Evolutionary conservation across 805 yeast genomes (phyloP).

Genomic region (Komagataella phaffii): DNA sequence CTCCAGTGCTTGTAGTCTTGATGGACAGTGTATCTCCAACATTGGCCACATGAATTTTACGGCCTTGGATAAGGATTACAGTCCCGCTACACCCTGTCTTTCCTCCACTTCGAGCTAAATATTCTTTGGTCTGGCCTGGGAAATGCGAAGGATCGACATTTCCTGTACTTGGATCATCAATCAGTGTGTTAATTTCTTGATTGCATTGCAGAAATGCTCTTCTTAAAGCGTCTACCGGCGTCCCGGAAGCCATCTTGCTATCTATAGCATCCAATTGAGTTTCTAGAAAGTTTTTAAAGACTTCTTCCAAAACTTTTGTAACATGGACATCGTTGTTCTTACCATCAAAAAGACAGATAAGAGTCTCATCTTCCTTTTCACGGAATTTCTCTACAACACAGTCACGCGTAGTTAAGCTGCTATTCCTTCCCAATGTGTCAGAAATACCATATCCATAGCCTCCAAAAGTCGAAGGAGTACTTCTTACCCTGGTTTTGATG

Average conservation of each 20-base stretch:
- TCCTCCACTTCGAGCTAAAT: conserved; percentile 51
- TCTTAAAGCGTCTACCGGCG: conserved; percentile 64
- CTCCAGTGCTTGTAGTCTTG: conserved; percentile 71
- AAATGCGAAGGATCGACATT: conserved; percentile 37
- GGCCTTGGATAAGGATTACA: conserved; percentile 63
- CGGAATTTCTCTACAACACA: conserved; percentile 78
- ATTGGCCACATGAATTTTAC: conserved; percentile 65
- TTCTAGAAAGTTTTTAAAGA: conserved; percentile 53
- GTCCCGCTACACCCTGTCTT: conserved; percentile 79
- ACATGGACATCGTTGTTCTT: conserved; percentile 43
- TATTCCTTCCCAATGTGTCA: conserved; percentile 64
- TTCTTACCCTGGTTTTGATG: conserved; percentile 72
- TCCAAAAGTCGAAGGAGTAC: conserved; percentile 71
- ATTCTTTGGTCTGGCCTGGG: conserved; percentile 35
- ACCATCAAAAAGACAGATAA: conserved; percentile 82
- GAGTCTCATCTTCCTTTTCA: conserved; percentile 69
- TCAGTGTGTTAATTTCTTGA: conserved; percentile 61
- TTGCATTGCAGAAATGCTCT: conserved; percentile 71
- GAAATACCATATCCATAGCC: conserved; percentile 83
- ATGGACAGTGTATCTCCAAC: conserved; percentile 85
- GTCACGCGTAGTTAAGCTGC: conserved; percentile 63
- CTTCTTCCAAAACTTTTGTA: conserved; percentile 60
- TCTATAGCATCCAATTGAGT: conserved; percentile 37
- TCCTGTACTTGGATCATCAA: conserved; percentile 25
- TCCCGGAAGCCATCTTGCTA: conserved; percentile 24